A percentile compares a stretch with the other conserved stretches of the same genome.
These are phyloP conservation scores for Saturnispora diversa DNA, from an alignment of 805 yeast species.

Conservation along the genomic window DNA sequence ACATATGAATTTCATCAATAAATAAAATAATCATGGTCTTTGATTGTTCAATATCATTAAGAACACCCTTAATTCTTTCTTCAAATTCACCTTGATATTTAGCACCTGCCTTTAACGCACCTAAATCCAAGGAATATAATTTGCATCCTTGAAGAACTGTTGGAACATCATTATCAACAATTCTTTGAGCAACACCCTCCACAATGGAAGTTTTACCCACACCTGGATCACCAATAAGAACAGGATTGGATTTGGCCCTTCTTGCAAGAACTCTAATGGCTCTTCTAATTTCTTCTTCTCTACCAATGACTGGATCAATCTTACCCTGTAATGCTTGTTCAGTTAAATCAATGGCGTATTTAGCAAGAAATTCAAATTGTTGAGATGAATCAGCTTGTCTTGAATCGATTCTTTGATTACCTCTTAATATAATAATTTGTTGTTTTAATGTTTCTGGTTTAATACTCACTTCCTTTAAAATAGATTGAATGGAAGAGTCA, in stretches of 20 bases:
- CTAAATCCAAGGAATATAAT: conserved; percentile 83
- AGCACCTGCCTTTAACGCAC: conserved; percentile 97
- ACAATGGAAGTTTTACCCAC: conserved; percentile 98
- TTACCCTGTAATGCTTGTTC: conserved; percentile 90
- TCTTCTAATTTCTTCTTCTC: conserved; percentile 96
- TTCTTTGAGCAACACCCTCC: conserved; percentile 97
- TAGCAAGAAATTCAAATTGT: conserved; percentile 71
- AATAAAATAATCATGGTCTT: conserved; percentile 80
- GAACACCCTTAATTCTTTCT: conserved; percentile 94
- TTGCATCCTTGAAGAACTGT: conserved; percentile 72
- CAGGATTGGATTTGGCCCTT: conserved; percentile 94
- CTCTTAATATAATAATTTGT: conserved; percentile 76
- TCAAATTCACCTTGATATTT: conserved; percentile 98
- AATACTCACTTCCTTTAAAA: conserved; percentile 66
- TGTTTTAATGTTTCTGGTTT: conserved; percentile 65
- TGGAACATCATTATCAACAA: conserved; percentile 93
- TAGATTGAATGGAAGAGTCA: conserved; percentile 58
- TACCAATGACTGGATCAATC: conserved; percentile 96
- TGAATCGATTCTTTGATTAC: conserved; percentile 85
- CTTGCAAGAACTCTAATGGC: conserved; percentile 94
- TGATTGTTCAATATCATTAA: conserved; percentile 86
- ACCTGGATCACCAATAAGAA: conserved; percentile 97
- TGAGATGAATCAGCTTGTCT: conserved; percentile 89
- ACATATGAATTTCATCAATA: conserved; percentile 97
- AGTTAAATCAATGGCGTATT: conserved; percentile 91